Evolutionary conservation across 2,329 filamentous ascomycete genomes (phyloP), one percentile per base, ranked within the genome.

Genomic region (Ascomycota sp.): DNA sequence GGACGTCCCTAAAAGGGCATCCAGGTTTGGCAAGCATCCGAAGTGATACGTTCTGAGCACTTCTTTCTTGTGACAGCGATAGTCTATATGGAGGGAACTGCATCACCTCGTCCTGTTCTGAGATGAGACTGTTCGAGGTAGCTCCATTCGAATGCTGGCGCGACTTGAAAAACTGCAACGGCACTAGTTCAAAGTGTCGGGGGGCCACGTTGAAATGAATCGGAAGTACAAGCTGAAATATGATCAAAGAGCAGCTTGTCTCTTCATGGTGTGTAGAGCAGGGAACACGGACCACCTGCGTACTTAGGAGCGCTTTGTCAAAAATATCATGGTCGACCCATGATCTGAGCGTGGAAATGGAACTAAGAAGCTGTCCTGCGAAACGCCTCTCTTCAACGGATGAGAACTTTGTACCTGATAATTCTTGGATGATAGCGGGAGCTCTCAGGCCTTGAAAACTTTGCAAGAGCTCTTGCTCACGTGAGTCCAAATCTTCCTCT

Each of bases 111-210:
- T 13, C 12, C 23, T 28, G n/a, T 2, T 7, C 8, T 13, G 21
- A 5, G 3, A 74, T 57, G 21, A 61, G 59, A 33, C 65, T 61
- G 1, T 17, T 17, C 15, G 3, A 17, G 15, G 34, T 37, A 11
- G 32, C 35, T 15, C 60, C 55, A 38, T 70, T 64, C 0, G 67
- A 59, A 35, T 74, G 63, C 46, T 80, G 75, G 33, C 73, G 70
- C 8, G 65, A 56, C 38, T 67, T 71, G 53, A 79, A 78, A 38
- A 79, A 69, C 27, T 53, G 63, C 20, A 78, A 52, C 0, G 75
- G 71, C 2, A 65, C 57, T 37, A 75, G 74, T 33, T 62, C 57
- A 40, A 66, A 64, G 20, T 59, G 58, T 2, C 61, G 52, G 15
- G 62, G 61, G 2, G 53, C 51, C 8, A 65, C 46, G 24, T 57